Base-by-base conservation (phyloP, 306 rosid species). In the Datisca glomerata region DNA sequence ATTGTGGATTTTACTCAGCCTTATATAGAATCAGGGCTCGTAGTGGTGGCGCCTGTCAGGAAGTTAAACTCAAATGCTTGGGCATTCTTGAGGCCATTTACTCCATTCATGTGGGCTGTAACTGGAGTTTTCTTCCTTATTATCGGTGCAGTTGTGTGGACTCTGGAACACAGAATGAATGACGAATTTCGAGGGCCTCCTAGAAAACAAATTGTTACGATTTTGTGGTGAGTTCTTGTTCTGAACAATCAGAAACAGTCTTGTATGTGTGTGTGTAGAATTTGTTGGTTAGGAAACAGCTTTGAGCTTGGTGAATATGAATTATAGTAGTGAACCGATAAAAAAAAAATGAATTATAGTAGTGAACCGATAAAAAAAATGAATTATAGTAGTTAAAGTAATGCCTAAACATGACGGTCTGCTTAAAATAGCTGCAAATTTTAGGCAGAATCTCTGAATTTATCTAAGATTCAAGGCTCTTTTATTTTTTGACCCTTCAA, bases 141-240 rank as follows among this genome's bases (percentile, higher is more conserved):
- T 17, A 27, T 73, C 40, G 80, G 80, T 32, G 22, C 43, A 3
- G 80, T 73, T 34, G 53, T 73, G 37, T 73, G 80, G 76, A 48
- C 60, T 31, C 59, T 73, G 24, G 80, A 73, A 47, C 80, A 64
- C 41, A 53, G 66, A 39, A 24, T 4, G 22, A 73, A 73, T 1
- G 67, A 73, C 3, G 80, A 73, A 29, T 73, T 73, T 39, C 44
- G 70, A 5, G 80, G 80, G 2, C 64, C 73, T 22, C 80, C 72
- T 21, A 56, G 43, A 22, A 52, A 49, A 21, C 75, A 73, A 50
- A 1, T 73, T 11, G 50, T 37, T 54, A 73, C 80, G 36, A 29
- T 64, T 25, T 32, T 68, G 18, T 73, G 80, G 76, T 73, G 47
- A 55, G 34, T 17, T 6, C 21, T 36, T 19, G 8, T 17, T 24